phyloP scores from a whole-genome alignment of 2,329 filamentous ascomycete genomes.

The Cercospora sp. region DNA sequence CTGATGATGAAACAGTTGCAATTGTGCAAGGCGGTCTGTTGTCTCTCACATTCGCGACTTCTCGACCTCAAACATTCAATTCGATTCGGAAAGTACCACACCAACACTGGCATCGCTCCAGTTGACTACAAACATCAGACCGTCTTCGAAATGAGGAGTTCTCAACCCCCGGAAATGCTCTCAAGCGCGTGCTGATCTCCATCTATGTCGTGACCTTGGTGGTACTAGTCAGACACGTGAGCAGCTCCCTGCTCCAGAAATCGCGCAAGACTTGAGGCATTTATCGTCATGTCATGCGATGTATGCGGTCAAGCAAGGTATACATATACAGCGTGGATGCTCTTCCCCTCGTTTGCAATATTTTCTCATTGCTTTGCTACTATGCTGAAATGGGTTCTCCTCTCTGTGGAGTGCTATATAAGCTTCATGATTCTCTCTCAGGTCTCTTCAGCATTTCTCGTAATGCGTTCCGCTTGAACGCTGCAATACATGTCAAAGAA shows the following conservation, averaged over 20 bases:
- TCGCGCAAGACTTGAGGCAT: constrained; percentile 3
- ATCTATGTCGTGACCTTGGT: background rate
- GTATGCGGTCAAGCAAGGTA: background rate
- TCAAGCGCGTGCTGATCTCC: background rate
- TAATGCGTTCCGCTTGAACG: constrained; percentile 23
- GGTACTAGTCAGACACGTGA: constrained; percentile 5
- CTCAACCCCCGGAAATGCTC: background rate
- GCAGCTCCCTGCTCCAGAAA: constrained; percentile 1
- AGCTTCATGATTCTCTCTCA: background rate
- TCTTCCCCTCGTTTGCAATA: background rate
- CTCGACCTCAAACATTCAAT: background rate
- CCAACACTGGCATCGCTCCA: background rate
- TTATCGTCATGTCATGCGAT: constrained; percentile 5
- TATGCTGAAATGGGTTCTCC: background rate
- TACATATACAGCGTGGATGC: background rate
- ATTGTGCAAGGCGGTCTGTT: background rate
- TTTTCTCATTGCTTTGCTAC: constrained; percentile 5
- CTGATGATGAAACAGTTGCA: background rate
- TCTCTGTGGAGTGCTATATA: constrained; percentile 5
- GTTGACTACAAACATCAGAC: background rate
- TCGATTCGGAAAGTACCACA: background rate
- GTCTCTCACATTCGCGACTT: background rate
- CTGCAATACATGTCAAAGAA: constrained; percentile 13
- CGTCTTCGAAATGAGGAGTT: background rate
- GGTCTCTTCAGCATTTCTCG: constrained; percentile 9